Evolutionary conservation across 1,284 basidiomycete genomes (phyloP).

Genomic region (Pterula multifida): DNA sequence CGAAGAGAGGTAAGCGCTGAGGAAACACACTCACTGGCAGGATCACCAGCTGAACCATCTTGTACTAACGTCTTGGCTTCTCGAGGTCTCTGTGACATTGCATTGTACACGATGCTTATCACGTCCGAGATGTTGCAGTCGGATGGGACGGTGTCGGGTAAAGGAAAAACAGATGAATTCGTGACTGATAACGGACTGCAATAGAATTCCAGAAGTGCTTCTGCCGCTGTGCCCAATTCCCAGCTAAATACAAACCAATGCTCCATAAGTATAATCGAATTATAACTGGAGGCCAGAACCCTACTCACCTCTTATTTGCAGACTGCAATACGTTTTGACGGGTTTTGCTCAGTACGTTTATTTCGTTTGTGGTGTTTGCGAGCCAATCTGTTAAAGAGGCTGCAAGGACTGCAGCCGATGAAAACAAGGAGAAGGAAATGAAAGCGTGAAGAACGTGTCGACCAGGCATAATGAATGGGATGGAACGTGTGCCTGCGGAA

Average conservation of each 20-base stretch:
- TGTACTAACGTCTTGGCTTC: constrained; percentile 15
- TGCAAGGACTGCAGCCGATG: background rate
- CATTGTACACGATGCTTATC: background rate
- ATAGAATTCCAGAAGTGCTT: constrained; percentile 52
- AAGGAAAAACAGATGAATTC: constrained; percentile 22
- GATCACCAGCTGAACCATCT: constrained; percentile 54
- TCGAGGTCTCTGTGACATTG: background rate
- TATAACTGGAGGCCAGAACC: background rate
- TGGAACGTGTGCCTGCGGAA: background rate
- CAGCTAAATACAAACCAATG: constrained; percentile 28
- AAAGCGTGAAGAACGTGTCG: background rate
- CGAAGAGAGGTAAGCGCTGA: too few relatives aligned
- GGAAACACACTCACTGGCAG: constrained; percentile 35
- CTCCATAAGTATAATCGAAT: background rate
- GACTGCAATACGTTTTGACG: background rate
- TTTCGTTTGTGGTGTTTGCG: background rate
- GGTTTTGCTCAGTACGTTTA: background rate
- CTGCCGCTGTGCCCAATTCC: constrained; percentile 57
- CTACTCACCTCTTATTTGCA: background rate
- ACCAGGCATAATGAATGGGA: background rate
- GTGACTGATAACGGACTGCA: constrained; percentile 48
- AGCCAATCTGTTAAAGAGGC: too few relatives aligned
- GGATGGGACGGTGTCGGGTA: constrained; percentile 19
- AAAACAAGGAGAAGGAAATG: background rate
- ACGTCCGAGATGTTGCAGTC: constrained; percentile 17